Evolutionary conservation across 2,329 filamentous ascomycete species (phyloP).

Genomic region (Davidsoniella eucalypti): DNA sequence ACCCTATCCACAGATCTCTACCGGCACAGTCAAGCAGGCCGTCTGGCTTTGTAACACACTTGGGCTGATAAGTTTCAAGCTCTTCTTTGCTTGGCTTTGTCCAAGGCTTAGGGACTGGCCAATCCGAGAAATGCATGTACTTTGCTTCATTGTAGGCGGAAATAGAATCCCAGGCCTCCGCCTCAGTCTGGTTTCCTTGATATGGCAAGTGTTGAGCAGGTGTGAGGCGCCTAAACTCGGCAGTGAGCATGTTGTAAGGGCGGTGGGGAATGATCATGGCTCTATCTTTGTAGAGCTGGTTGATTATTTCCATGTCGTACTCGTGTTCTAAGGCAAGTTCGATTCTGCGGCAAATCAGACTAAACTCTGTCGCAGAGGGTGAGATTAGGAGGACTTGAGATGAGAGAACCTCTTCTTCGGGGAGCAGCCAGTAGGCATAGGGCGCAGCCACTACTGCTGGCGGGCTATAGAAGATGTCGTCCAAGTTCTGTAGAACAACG

Average conservation of each 20-base stretch:
- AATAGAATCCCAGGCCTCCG: constrained; percentile 35
- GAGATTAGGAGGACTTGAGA: constrained; percentile 46
- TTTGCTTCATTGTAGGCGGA: constrained; percentile 41
- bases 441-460: constrained; percentile 47
- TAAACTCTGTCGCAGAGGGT: constrained; percentile 36
- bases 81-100: constrained; percentile 14
- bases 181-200: constrained; percentile 25
- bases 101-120: constrained; percentile 49
- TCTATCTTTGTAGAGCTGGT: constrained; percentile 39
- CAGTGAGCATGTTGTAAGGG: constrained; percentile 41
- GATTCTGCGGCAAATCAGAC: constrained; percentile 19
- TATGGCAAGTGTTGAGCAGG: constrained; percentile 30
- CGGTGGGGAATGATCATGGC: constrained; percentile 48
- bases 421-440: constrained; percentile 52
- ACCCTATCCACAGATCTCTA: constrained; percentile 15
- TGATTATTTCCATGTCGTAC: constrained; percentile 53
- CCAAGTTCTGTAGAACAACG: constrained; percentile 44
- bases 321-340: constrained; percentile 16
- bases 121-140: constrained; percentile 55
- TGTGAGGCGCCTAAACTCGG: constrained; percentile 35
- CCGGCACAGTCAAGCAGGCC: constrained; percentile 28
- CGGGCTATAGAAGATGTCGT: constrained; percentile 55
- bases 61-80: constrained; percentile 14
- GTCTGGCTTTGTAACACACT: constrained; percentile 28
- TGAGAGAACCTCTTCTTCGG: constrained; percentile 35